These are phyloP conservation scores for Luffa aegyptiaca DNA, from an alignment of 306 rosid genomes.

Conservation along the genomic window DNA sequence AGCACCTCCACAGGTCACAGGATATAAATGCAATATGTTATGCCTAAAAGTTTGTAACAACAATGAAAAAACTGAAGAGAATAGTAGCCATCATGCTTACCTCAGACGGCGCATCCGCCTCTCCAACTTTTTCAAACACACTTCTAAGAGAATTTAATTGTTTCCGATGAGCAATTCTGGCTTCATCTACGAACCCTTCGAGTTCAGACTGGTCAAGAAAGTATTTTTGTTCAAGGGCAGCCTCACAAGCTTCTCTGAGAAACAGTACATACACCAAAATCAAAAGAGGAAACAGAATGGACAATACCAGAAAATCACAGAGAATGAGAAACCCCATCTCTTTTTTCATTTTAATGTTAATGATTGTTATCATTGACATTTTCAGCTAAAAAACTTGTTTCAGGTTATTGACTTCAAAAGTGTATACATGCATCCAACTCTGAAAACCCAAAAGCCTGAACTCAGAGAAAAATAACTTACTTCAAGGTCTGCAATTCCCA, in stretches of 20 bases:
- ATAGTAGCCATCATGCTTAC: conserved; percentile 19
- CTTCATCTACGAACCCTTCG: conserved; percentile 65
- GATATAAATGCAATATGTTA: neutral
- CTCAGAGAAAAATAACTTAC: conserved; percentile 23
- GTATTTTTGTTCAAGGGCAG: conserved; percentile 32
- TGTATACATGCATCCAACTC: neutral
- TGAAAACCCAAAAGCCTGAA: conserved; percentile 1
- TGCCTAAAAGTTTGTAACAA: neutral
- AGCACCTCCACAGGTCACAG: neutral
- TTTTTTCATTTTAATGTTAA: too few relatives aligned
- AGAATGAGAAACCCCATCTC: neutral
- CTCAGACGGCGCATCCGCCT: conserved; percentile 55
- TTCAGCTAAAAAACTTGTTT: neutral
- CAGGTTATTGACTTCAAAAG: neutral
- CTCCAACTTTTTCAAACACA: conserved; percentile 52
- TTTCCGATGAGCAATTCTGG: conserved; percentile 20
- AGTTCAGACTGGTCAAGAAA: conserved; percentile 14
- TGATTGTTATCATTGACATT: neutral
- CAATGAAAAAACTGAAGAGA: neutral
- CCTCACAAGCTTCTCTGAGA: conserved; percentile 43
- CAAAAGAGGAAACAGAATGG: neutral
- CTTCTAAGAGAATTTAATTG: conserved; percentile 42
- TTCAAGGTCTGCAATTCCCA: conserved; percentile 75
- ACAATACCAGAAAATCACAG: neutral
- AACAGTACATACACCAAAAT: neutral